These are phyloP conservation scores for Ceratocystis cacaofunesta DNA, from an alignment of 2,329 filamentous ascomycete species.

Conservation along the genomic window DNA sequence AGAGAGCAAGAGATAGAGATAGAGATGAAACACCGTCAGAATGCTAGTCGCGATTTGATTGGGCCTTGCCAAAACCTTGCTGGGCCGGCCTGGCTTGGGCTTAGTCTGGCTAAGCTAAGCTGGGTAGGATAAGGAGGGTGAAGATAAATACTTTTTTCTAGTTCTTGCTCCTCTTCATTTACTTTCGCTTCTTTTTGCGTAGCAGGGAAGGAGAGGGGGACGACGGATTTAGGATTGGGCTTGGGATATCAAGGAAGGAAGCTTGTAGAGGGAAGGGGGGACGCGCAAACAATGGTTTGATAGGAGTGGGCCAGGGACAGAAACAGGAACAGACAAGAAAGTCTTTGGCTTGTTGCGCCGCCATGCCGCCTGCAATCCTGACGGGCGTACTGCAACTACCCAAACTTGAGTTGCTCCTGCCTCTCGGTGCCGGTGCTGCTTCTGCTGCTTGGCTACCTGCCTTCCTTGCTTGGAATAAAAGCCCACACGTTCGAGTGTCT, in stretches of 20 bases:
- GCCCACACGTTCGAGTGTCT: background rate
- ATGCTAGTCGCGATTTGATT: conserved; percentile 2
- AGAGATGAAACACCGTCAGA: conserved; percentile 12
- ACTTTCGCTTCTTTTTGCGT: background rate
- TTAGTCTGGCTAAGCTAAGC: background rate
- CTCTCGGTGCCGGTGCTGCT: background rate
- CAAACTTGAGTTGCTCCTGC: background rate
- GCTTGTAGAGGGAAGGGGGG: background rate
- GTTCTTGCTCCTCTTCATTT: background rate
- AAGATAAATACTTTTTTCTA: background rate
- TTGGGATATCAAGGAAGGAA: background rate
- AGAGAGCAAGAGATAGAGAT: background rate
- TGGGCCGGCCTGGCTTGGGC: background rate
- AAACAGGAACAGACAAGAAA: background rate
- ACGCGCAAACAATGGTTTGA: conserved; percentile 12
- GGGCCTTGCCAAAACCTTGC: background rate
- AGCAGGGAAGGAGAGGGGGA: background rate
- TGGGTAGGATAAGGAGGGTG: background rate
- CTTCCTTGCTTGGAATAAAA: background rate
- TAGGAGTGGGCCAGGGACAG: conserved; percentile 3
- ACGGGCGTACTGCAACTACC: background rate
- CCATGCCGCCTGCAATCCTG: background rate
- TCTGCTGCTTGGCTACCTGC: background rate
- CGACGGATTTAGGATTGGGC: no score
- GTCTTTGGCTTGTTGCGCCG: background rate